These are phyloP conservation scores for Yamadazyma oceani DNA, from an alignment of 1,139 yeast genomes.

Conservation along the genomic window DNA sequence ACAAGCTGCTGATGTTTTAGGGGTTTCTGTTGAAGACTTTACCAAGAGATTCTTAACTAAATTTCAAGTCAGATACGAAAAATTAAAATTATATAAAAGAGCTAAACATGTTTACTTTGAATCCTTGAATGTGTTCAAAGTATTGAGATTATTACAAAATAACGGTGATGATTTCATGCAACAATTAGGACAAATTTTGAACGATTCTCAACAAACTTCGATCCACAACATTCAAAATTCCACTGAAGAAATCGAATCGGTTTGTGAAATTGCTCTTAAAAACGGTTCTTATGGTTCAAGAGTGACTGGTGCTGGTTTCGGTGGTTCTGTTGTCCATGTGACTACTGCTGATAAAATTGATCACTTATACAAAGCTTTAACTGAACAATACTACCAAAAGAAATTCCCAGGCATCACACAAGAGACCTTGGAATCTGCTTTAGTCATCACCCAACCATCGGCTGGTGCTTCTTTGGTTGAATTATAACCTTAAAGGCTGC, in stretches of 20 bases:
- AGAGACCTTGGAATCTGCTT: slow-evolving; percentile 49
- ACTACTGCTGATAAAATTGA: slow-evolving; percentile 50
- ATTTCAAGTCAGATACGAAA: slow-evolving; percentile 58
- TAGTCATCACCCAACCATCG: slow-evolving; percentile 59
- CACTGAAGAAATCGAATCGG: slow-evolving; percentile 54
- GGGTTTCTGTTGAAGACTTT: slow-evolving; percentile 44
- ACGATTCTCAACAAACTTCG: slow-evolving; percentile 55
- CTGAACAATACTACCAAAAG: slow-evolving; percentile 48
- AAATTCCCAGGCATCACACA: slow-evolving; percentile 49
- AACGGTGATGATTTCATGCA: slow-evolving; percentile 29
- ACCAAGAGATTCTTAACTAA: slow-evolving; percentile 45
- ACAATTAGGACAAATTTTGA: slow-evolving; percentile 55
- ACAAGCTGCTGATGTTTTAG: slow-evolving; percentile 48
- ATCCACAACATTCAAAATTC: slow-evolving; percentile 51
- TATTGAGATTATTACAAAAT: slow-evolving; percentile 36
- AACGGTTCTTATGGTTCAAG: slow-evolving; percentile 68
- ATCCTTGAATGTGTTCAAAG: slow-evolving; percentile 57
- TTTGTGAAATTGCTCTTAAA: slow-evolving; percentile 53
- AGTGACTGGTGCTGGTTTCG: slow-evolving; percentile 83
- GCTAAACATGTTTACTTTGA: slow-evolving; percentile 67
- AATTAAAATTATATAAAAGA: slow-evolving; percentile 57
- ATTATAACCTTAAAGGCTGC: too few species aligned
- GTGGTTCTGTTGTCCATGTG: slow-evolving; percentile 70
- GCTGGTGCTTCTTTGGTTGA: slow-evolving; percentile 52
- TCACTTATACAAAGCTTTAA: slow-evolving; percentile 46